phyloP scores from a whole-genome alignment of 495 filamentous ascomycete genomes.

The Aspergillus asperescens region DNA sequence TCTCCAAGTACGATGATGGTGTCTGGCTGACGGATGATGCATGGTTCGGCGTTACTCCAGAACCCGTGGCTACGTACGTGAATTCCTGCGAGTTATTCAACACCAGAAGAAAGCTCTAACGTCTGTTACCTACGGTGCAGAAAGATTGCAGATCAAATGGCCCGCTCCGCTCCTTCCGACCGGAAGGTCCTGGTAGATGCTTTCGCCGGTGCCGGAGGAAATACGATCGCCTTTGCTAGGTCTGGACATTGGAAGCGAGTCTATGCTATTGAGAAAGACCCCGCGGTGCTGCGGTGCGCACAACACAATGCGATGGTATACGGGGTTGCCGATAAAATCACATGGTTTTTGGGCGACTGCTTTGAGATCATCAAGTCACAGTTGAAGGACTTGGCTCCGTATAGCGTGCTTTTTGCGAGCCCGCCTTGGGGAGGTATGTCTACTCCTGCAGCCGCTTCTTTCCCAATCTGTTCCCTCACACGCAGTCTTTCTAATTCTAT shows the following conservation, averaged over 20 bases:
- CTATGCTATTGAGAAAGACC: slow-evolving; percentile 82
- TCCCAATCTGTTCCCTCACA: neutral
- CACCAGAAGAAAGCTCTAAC: neutral
- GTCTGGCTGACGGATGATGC: slow-evolving; percentile 86
- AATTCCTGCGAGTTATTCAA: neutral
- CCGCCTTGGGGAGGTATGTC: slow-evolving; percentile 86
- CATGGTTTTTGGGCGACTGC: slow-evolving; percentile 78
- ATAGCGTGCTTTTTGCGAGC: slow-evolving; percentile 75
- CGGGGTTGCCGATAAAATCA: slow-evolving; percentile 72
- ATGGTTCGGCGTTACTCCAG: slow-evolving; percentile 96
- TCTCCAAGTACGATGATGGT: slow-evolving; percentile 74
- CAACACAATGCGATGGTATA: slow-evolving; percentile 90
- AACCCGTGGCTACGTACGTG: slow-evolving; percentile 74
- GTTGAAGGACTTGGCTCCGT: slow-evolving; percentile 44
- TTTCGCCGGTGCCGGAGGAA: slow-evolving; percentile 89
- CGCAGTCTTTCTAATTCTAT: slow-evolving; percentile 4
- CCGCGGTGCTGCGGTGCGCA: slow-evolving; percentile 72
- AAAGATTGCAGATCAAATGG: slow-evolving; percentile 72
- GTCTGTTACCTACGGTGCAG: slow-evolving; percentile 39
- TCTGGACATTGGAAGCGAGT: slow-evolving; percentile 70
- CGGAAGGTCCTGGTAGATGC: slow-evolving; percentile 67
- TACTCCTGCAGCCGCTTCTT: neutral
- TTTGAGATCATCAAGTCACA: slow-evolving; percentile 56
- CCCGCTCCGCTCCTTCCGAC: slow-evolving; percentile 45
- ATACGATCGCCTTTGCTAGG: slow-evolving; percentile 87